A percentile compares a stretch with the other conserved stretches of the same genome.
phyloP scores from a whole-genome alignment of 345 rosid genomes.

The Tarenaya hassleriana region DNA sequence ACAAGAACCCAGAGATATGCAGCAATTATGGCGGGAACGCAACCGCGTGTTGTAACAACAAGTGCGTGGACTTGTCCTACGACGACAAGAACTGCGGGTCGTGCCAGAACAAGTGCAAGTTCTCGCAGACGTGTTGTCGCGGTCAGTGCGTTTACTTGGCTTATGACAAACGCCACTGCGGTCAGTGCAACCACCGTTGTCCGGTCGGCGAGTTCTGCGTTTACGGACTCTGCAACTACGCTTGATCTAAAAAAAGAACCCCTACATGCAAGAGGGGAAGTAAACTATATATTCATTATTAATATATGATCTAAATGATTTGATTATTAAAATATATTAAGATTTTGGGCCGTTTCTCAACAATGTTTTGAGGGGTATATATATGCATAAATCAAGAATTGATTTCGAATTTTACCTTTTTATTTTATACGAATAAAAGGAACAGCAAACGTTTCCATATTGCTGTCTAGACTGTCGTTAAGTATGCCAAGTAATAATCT shows the following conservation, averaged over 20 bases:
- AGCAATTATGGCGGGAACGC: conserved; percentile 25
- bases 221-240: conserved; percentile 71
- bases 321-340: no score
- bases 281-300: no score
- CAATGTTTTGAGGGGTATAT: no score
- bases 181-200: conserved; percentile 62
- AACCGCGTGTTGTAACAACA: conserved; percentile 69
- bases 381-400: no score
- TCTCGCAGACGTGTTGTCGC: conserved; percentile 55
- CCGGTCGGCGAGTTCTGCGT: conserved; percentile 35
- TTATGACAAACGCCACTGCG: conserved; percentile 72
- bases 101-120: conserved; percentile 63
- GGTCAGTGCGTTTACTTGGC: conserved; percentile 53
- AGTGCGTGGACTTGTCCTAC: conserved; percentile 45
- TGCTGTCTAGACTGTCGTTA: no score
- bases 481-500: no score
- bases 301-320: no score
- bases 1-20: conserved; percentile 42
- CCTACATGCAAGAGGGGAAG: no score
- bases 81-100: conserved; percentile 65
- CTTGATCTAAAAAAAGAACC: conserved; percentile 23
- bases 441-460: no score
- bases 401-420: no score
- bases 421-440: no score
- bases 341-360: no score